Evolutionary conservation across 1,284 basidiomycete genomes (phyloP), one percentile per base, ranked within the genome.

Genomic region (Lignosus rhinocerotis): DNA sequence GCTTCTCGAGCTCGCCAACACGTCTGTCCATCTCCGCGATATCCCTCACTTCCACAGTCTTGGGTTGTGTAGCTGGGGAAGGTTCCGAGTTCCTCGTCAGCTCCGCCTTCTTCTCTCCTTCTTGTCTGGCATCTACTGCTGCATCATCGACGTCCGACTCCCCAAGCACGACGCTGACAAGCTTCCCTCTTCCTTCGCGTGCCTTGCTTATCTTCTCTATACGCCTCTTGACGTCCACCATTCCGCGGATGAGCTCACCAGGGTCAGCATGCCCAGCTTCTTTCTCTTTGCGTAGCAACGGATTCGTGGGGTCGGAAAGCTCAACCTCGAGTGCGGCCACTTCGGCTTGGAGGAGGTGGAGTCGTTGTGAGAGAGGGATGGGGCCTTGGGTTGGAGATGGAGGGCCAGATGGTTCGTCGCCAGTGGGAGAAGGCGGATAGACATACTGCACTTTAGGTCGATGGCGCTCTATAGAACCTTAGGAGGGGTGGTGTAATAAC

Each of bases 1-100:
- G 66, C 60, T 83, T 85, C 70, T 97, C 94, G 17, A 96, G 76
- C 58, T 88, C 83, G 8, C 90, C 87, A 0, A 97, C 80, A 12
- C 94, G 83, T 66, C 78, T 80, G 71, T 96, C 94, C 70, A 95
- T 81, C 54, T 91, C 88, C 2, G 85, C 81, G 33, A 91, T 72
- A 46, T 83, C 78, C 21, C 76, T 72, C 46, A 76, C 77, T 39
- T 73, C 70, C 7, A 63, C 64, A 2, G 60, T 60, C n/a, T 62
- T 65, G 0, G 44, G 51, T 42, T 60, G 67, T 30, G 62, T 65
- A 10, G 72, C 69, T 16, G 67, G 64, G 8, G 60, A 65, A 31
- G 55, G 59, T 3, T 60, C 62, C 42, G 63, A 60, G 6, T 60
- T 63, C 19, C 65, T 66, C 25, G 60, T 62, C 25, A 58, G 54